Evolutionary conservation across 1,284 basidiomycete genomes (phyloP).

Genomic region (Ustilago sp.): DNA sequence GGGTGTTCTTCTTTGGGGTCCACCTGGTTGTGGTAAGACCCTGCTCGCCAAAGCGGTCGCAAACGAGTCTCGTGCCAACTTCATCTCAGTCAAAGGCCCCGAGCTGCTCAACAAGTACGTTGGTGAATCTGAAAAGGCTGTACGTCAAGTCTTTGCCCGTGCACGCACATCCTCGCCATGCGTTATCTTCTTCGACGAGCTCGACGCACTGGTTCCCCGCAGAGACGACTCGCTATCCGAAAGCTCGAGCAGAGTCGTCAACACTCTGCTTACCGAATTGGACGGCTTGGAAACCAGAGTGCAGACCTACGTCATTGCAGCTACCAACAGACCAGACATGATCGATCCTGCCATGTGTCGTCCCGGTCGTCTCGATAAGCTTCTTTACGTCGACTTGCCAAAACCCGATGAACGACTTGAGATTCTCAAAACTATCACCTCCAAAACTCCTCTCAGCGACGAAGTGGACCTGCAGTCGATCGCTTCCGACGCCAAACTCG

Average conservation of each 20-base stretch:
- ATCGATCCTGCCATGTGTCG: constrained; percentile 98
- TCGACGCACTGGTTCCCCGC: constrained; percentile 93
- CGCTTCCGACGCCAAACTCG: constrained; percentile 52
- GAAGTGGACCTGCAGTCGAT: constrained; percentile 54
- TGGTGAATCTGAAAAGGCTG: constrained; percentile 94
- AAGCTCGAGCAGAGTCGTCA: constrained; percentile 95
- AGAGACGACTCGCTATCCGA: constrained; percentile 92
- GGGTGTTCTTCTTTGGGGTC: constrained; percentile 97
- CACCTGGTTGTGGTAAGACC: constrained; percentile 97
- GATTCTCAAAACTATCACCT: constrained; percentile 76
- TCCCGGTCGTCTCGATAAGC: constrained; percentile 93
- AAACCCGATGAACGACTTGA: constrained; percentile 81
- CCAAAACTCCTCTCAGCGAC: constrained; percentile 80
- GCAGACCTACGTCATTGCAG: constrained; percentile 95
- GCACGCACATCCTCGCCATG: constrained; percentile 89
- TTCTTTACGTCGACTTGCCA: constrained; percentile 95
- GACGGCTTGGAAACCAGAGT: constrained; percentile 87
- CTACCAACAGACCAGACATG: constrained; percentile 98
- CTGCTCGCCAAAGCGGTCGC: constrained; percentile 95
- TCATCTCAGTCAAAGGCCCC: constrained; percentile 96
- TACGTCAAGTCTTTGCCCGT: constrained; percentile 90
- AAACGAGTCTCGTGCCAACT: constrained; percentile 92
- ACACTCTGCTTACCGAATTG: constrained; percentile 94
- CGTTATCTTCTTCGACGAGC: constrained; percentile 94
- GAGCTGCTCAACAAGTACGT: constrained; percentile 97